phyloP scores from a whole-genome alignment of 225 moss, liverwort and hornwort genomes.

The Pleurozium schreberi region DNA sequence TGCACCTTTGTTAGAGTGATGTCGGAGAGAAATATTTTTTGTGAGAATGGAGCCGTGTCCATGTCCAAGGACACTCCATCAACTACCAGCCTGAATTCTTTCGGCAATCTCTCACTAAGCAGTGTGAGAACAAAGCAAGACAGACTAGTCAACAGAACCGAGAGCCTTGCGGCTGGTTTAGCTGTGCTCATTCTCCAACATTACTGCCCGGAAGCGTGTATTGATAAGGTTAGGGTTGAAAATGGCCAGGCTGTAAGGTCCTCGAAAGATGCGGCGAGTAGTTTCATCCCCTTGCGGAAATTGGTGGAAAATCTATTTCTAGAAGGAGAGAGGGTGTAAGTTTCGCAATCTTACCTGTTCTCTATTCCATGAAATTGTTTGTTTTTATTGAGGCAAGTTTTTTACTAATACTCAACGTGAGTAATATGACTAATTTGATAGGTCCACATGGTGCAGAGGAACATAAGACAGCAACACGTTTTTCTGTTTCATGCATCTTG shows the following conservation, averaged over 20 bases:
- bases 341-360: not conserved
- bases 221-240: not conserved
- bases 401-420: not conserved
- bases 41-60: constrained; percentile 3
- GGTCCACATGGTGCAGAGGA: not conserved
- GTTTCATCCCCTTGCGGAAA: constrained; percentile 20
- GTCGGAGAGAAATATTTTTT: constrained; percentile 19
- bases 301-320: constrained; percentile 21
- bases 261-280: not conserved
- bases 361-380: not conserved
- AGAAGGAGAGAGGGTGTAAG: constrained; percentile 26
- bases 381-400: not conserved
- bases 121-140: constrained; percentile 37
- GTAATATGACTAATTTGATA: not conserved
- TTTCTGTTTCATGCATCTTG: not conserved
- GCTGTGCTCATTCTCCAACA: constrained; percentile 28
- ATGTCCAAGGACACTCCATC: not conserved
- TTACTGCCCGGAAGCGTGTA: constrained; percentile 4
- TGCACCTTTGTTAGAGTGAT: constrained; percentile 32
- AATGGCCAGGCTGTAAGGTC: not conserved
- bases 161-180: constrained; percentile 33
- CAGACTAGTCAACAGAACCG: constrained; percentile 17
- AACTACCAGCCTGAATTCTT: not conserved
- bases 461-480: not conserved
- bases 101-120: constrained; percentile 7